Evolutionary conservation across 164 flowering plant species (phyloP).

Genomic region (Tetrastigma voinierianum): DNA sequence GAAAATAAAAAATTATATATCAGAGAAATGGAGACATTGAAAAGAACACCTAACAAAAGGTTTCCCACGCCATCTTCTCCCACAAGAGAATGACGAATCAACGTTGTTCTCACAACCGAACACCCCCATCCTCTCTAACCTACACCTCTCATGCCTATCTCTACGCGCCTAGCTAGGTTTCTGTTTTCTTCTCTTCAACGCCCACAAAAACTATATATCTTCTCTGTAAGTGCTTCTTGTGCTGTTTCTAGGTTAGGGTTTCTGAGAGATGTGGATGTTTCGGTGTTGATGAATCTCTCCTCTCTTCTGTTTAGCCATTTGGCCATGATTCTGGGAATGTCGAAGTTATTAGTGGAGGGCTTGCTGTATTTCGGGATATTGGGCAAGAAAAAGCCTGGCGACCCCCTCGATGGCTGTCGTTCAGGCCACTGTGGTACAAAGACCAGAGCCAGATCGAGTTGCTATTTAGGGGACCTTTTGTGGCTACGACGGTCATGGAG

Average conservation of each 20-base stretch:
- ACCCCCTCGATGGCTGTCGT: constrained; percentile 72
- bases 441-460: constrained; percentile 82
- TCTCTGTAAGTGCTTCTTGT: background rate
- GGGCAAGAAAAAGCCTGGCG: constrained; percentile 57
- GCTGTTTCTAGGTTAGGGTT: constrained; percentile 18
- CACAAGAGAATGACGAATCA: constrained; percentile 5
- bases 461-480: constrained; percentile 59
- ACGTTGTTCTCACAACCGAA: constrained; percentile 35
- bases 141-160: background rate
- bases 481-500: constrained; percentile 83
- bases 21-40: constrained; percentile 13
- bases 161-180: background rate
- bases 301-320: constrained; percentile 55
- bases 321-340: constrained; percentile 13
- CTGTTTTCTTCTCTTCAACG: constrained; percentile 13
- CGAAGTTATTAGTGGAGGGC: constrained; percentile 34
- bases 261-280: constrained; percentile 79
- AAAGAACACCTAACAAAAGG: constrained; percentile 24
- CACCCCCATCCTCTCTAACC: constrained; percentile 15
- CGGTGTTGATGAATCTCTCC: constrained; percentile 58
- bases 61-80: constrained; percentile 17
- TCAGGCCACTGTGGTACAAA: constrained; percentile 72
- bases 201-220: constrained; percentile 15
- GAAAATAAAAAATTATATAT: background rate
- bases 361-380: constrained; percentile 51